Conservation (phyloP, 176 grass and related monocot genomes). For the Panicum miliaceum region DNA sequence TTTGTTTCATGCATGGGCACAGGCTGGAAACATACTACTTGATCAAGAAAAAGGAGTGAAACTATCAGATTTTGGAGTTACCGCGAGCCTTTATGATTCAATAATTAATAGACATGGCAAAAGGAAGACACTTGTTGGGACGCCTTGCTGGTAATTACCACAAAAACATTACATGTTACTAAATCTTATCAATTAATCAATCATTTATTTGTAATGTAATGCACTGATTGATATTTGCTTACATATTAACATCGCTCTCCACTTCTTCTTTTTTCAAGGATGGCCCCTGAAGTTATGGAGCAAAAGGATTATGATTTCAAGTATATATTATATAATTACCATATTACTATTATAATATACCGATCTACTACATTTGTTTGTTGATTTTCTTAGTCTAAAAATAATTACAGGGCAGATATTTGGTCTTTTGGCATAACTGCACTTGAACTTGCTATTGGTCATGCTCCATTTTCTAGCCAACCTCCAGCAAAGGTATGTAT, state of each 20-base stretch:
- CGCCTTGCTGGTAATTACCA: slow-evolving; percentile 75
- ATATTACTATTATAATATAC: slow-evolving; percentile 1
- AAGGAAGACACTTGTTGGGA: slow-evolving; percentile 95
- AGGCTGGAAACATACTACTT: slow-evolving; percentile 94
- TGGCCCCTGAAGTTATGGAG: slow-evolving; percentile 99
- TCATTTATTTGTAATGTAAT: not conserved
- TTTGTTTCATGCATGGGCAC: slow-evolving; percentile 21
- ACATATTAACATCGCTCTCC: not conserved
- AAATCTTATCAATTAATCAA: not conserved
- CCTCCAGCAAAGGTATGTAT: slow-evolving; percentile 84
- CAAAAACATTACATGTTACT: not conserved
- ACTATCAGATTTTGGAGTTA: slow-evolving; percentile 87
- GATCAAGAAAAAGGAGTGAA: slow-evolving; percentile 79
- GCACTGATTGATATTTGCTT: not conserved
- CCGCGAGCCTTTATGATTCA: slow-evolving; percentile 87
- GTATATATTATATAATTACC: slow-evolving; percentile 30
- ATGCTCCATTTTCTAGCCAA: slow-evolving; percentile 90
- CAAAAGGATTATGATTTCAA: slow-evolving; percentile 92
- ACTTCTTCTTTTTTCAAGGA: slow-evolving; percentile 50
- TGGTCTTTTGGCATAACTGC: slow-evolving; percentile 99
- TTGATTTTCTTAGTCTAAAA: slow-evolving; percentile 6
- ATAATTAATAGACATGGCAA: slow-evolving; percentile 72
- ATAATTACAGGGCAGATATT: slow-evolving; percentile 74
- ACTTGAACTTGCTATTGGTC: slow-evolving; percentile 87
- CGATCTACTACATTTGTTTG: not conserved